These are phyloP conservation scores for Forsythia viridissima DNA, from an alignment of 257 asterid genomes.

Conservation along the genomic window DNA sequence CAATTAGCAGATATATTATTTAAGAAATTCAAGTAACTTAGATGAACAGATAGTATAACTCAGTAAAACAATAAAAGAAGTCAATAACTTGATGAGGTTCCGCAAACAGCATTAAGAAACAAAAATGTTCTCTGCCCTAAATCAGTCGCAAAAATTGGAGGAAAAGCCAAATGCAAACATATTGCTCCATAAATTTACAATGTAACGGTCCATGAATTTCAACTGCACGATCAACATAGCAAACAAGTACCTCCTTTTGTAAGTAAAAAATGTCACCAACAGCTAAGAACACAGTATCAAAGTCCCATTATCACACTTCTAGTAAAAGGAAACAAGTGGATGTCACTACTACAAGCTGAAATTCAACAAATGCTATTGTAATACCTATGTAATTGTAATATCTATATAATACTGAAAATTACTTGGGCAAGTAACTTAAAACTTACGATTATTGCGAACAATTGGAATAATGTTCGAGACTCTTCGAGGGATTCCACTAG, in stretches of 20 bases:
- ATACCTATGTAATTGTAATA: slow-evolving; percentile 1
- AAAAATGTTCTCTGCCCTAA: neutral
- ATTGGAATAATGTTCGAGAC: slow-evolving; percentile 77
- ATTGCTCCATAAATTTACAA: neutral
- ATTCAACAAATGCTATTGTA: neutral
- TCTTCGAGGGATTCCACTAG: slow-evolving; percentile 56
- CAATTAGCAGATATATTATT: slow-evolving; percentile 1
- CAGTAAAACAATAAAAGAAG: neutral
- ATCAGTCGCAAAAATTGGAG: neutral
- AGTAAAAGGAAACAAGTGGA: neutral
- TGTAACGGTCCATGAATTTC: neutral
- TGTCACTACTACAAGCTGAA: neutral
- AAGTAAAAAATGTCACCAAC: neutral
- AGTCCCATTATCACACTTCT: slow-evolving; percentile 12
- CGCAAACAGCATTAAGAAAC: neutral
- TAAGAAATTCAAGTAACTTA: slow-evolving; percentile 2
- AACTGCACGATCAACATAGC: neutral
- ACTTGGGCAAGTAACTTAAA: slow-evolving; percentile 17
- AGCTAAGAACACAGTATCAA: slow-evolving; percentile 1
- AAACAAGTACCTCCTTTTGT: neutral
- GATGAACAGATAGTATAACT: neutral
- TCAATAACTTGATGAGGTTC: neutral
- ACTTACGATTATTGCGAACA: slow-evolving; percentile 67
- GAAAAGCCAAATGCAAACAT: neutral
- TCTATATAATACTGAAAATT: slow-evolving; percentile 2